A percentile compares a stretch with the other conserved stretches of the same genome.
Conservation (phyloP, 495 filamentous ascomycete genomes). For the Lindgomyces ingoldianus region DNA sequence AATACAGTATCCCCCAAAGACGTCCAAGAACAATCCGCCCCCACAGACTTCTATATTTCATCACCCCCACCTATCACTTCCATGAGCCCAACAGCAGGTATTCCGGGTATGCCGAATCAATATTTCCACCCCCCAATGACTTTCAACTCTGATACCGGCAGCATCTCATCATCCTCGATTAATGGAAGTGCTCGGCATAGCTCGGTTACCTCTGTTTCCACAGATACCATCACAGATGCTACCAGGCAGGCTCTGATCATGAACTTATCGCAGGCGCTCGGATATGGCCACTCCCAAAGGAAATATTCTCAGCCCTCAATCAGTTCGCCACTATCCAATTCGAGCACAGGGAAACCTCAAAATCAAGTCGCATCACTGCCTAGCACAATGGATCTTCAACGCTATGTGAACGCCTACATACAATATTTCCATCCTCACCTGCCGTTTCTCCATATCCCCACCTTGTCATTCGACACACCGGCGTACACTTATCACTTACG, state of each 20-base stretch:
- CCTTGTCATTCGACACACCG: constrained; percentile 83
- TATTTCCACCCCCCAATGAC: constrained; percentile 53
- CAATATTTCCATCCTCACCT: constrained; percentile 93
- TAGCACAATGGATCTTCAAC: constrained; percentile 87
- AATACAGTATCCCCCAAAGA: constrained; percentile 38
- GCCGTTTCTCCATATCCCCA: constrained; percentile 90
- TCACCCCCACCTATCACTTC: constrained; percentile 27
- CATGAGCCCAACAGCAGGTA: constrained; percentile 34
- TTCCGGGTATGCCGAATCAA: constrained; percentile 44
- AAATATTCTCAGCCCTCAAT: constrained; percentile 77
- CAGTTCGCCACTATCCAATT: constrained; percentile 63
- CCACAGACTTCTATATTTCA: constrained; percentile 42
- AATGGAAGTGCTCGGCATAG: constrained; percentile 63
- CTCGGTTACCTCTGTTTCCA: constrained; percentile 65
- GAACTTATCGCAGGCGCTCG: constrained; percentile 75
- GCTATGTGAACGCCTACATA: constrained; percentile 89
- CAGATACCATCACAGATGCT: constrained; percentile 88
- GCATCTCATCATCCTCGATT: constrained; percentile 58
- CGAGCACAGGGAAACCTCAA: constrained; percentile 45
- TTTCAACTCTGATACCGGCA: constrained; percentile 65
- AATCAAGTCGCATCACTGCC: constrained; percentile 58
- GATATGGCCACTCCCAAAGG: constrained; percentile 62
- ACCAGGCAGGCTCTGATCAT: constrained; percentile 84
- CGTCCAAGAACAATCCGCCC: constrained; percentile 35
- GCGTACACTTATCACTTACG: constrained; percentile 63